Evolutionary conservation across 148 eudicot species (phyloP).

Genomic region (Camellia granthamiana): DNA sequence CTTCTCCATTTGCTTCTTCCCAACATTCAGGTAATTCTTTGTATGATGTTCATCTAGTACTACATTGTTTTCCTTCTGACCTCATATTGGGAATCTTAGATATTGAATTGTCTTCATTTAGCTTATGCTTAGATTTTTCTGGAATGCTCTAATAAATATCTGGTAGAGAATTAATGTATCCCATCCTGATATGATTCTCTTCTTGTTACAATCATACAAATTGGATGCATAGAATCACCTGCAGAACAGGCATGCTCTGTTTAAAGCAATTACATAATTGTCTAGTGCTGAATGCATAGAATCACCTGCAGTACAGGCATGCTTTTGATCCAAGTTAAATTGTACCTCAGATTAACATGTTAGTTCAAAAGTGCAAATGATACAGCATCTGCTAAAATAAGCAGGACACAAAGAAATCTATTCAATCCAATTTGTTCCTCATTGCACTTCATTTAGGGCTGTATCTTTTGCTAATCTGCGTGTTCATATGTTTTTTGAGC

Average conservation of each 20-base stretch:
- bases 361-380: not conserved
- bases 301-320: not conserved
- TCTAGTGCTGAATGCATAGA: slow-evolving; percentile 2
- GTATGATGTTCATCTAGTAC: not conserved
- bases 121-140: not conserved
- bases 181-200: not conserved
- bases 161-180: not conserved
- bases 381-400: not conserved
- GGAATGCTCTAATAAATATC: not conserved
- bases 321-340: not conserved
- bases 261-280: not conserved
- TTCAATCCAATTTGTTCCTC: not conserved
- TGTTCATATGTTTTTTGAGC: not conserved
- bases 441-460: not conserved
- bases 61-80: not conserved
- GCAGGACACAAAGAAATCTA: not conserved
- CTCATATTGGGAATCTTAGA: slow-evolving; percentile 20
- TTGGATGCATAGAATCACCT: not conserved
- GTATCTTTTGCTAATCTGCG: slow-evolving; percentile 5
- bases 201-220: not conserved
- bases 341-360: not conserved
- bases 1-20: slow-evolving; percentile 65
- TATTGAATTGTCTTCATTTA: not conserved
- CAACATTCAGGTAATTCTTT: slow-evolving; percentile 58
- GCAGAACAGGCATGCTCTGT: not conserved